These are phyloP conservation scores for Orbilia javanica DNA, from an alignment of 2,329 filamentous ascomycete species.

Conservation along the genomic window DNA sequence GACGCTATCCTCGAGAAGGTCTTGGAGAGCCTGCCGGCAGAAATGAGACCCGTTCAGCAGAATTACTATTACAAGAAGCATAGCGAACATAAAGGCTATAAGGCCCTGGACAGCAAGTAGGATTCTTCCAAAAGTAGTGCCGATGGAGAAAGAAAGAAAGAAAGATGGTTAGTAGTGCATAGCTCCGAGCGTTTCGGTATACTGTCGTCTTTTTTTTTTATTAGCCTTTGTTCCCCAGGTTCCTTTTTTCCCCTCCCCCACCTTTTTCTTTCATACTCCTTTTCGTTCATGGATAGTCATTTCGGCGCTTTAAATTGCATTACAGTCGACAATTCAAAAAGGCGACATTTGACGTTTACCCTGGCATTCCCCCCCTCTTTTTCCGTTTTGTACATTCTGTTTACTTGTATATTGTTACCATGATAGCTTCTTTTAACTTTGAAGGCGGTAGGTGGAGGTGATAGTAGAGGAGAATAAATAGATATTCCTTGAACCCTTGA, in stretches of 20 bases:
- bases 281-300: constrained; percentile 8
- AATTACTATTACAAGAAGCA: constrained; percentile 84
- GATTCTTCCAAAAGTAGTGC: neutral
- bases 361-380: neutral
- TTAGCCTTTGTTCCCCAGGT: neutral
- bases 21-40: constrained; percentile 77
- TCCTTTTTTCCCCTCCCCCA: no score
- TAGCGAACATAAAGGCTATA: constrained; percentile 86
- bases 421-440: neutral
- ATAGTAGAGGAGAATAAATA: neutral
- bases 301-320: constrained; percentile 21
- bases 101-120: constrained; percentile 64
- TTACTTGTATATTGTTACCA: constrained; percentile 34
- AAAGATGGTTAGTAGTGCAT: neutral
- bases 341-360: neutral
- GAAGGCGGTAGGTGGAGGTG: neutral
- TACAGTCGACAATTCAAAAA: neutral
- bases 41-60: constrained; percentile 76
- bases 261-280: constrained; percentile 5
- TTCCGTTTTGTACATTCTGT: neutral
- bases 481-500: neutral
- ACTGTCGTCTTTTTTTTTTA: neutral
- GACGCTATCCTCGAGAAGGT: constrained; percentile 80
- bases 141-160: neutral
- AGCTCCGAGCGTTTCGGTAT: constrained; percentile 12